These are phyloP conservation scores for Carex sylvatica DNA, from an alignment of 202 grass and related monocot species.

Conservation along the genomic window DNA sequence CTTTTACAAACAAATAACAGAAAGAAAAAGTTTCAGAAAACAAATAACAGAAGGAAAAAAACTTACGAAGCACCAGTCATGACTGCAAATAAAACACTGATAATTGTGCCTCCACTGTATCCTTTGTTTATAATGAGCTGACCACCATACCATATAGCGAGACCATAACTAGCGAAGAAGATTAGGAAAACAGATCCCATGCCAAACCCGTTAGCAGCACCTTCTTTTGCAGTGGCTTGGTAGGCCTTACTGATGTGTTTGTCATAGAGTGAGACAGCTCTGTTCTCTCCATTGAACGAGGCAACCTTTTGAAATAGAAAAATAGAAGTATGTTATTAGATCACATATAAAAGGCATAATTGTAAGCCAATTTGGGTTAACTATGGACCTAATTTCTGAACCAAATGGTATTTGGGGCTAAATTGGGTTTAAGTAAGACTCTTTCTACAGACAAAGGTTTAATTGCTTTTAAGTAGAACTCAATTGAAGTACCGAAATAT, in stretches of 20 bases:
- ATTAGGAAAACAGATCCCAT: slow-evolving; percentile 56
- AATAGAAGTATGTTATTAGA: neutral
- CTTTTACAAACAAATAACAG: neutral
- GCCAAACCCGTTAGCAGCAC: slow-evolving; percentile 58
- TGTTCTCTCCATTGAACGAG: slow-evolving; percentile 85
- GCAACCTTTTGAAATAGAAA: slow-evolving; percentile 50
- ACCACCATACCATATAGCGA: slow-evolving; percentile 75
- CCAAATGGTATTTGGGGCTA: neutral
- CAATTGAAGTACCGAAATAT: neutral
- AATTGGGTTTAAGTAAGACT: neutral
- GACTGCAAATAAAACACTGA: slow-evolving; percentile 60
- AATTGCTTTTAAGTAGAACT: neutral
- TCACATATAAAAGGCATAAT: neutral
- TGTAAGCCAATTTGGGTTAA: neutral
- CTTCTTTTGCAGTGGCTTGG: slow-evolving; percentile 56
- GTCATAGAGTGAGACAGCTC: slow-evolving; percentile 54
- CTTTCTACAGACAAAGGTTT: neutral
- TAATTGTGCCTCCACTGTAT: slow-evolving; percentile 61
- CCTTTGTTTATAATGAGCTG: slow-evolving; percentile 61
- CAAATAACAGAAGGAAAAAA: neutral
- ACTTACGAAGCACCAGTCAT: slow-evolving; percentile 82
- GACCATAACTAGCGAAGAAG: slow-evolving; percentile 72
- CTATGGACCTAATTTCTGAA: neutral
- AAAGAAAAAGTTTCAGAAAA: neutral
- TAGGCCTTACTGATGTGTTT: slow-evolving; percentile 53